Base-by-base conservation (phyloP, 225 moss, liverwort and hornwort species). In the Sphagnum tenellum region DNA sequence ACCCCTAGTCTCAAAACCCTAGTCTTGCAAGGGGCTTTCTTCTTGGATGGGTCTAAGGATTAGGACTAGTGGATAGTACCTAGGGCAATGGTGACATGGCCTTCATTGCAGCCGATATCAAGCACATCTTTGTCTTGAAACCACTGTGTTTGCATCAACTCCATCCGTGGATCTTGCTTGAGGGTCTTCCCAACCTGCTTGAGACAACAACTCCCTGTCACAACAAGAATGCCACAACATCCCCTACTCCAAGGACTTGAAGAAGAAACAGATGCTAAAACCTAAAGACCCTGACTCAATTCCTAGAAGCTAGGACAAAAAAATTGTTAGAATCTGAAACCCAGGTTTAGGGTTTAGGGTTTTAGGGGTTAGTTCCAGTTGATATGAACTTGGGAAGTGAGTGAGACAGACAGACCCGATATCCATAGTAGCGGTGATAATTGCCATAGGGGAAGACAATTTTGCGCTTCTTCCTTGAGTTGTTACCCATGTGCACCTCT, bases 31-130 rank as follows among this genome's bases (percentile, higher is more conserved):
- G 29, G 29, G 29, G 29, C 29, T 29, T 29, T 29, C 29, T 29
- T 29, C 29, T 29, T 29, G 29, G 51, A 9, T n/a, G 12, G 29
- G 44, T 13, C 8, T 11, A 72, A 12, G 3, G 45, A 64, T 45
- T 48, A 10, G 48, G 10, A 44, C 29, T 29, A 29, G 29, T 29
- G 9, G 7, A 44, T 11, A 64, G 50, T 87, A 96, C 96, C 92
- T 62, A 92, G 68, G 67, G 85, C 74, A 14, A 92, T 83, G 57
- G 95, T 90, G 56, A 96, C 67, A 59, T 81, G 76, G 45, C 96
- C 96, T 71, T 87, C 90, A 60, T 98, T 98, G 77, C 96, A 98
- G 66, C 93, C 96, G 29, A 98, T 59, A 57, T 98, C 98, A 46
- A 98, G 73, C 58, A 93, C 90, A 72, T 87, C 86, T 76, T 84